Conservation (phyloP, 768 basidiomycete genomes). For the Tubosaeta sp. region DNA sequence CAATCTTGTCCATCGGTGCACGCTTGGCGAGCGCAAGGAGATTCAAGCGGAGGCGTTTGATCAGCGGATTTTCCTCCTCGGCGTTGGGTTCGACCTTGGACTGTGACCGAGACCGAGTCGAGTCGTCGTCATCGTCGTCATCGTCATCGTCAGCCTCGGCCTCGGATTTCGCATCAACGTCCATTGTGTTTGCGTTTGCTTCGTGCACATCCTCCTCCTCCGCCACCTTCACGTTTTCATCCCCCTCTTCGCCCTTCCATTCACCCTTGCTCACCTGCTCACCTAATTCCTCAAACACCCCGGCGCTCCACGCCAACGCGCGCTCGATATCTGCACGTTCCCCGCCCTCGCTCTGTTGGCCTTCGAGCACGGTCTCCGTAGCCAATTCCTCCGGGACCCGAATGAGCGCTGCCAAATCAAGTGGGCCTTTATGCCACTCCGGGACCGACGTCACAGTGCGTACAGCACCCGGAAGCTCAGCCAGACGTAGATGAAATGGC, state of each 20-base stretch:
- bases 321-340: constrained; percentile 29
- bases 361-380: constrained; percentile 26
- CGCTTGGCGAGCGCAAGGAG: constrained; percentile 74
- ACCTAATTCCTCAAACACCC: constrained; percentile 42
- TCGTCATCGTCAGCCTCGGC: background rate
- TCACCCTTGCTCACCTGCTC: background rate
- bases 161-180: constrained; percentile 16
- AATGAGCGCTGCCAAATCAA: constrained; percentile 44
- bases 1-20: constrained; percentile 70
- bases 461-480: constrained; percentile 11
- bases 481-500: constrained; percentile 10
- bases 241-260: background rate
- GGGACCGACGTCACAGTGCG: constrained; percentile 1
- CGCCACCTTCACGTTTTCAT: constrained; percentile 8
- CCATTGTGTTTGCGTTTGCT: constrained; percentile 11
- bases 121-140: background rate
- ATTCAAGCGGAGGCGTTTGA: constrained; percentile 64
- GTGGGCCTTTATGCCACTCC: constrained; percentile 13
- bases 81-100: background rate
- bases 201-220: constrained; percentile 17
- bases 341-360: constrained; percentile 4
- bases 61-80: constrained; percentile 42
- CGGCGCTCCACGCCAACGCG: constrained; percentile 56
- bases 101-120: background rate
- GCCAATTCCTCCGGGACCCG: constrained; percentile 38